Evolutionary conservation across 2,329 filamentous ascomycete genomes (phyloP).

Genomic region (Ascochyta rabiei): DNA sequence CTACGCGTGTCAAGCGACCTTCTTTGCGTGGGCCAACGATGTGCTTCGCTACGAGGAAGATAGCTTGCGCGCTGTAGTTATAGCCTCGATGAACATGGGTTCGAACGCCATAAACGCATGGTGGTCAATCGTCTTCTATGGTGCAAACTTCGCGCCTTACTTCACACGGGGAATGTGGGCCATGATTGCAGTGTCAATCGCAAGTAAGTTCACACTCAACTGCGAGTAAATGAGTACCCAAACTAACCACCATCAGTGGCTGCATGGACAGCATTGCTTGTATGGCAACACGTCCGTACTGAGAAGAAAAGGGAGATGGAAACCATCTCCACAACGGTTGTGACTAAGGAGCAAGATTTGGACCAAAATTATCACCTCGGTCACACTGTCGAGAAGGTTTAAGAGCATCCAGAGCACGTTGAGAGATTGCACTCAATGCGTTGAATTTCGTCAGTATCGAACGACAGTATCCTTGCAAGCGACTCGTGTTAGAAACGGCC

Average conservation of each 20-base stretch:
- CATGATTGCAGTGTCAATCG: conserved; percentile 70
- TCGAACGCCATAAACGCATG: conserved; percentile 73
- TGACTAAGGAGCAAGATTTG: conserved; percentile 16
- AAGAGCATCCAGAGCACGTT: not conserved
- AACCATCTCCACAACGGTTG: conserved; percentile 5
- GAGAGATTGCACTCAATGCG: conserved; percentile 6
- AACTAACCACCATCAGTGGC: conserved; percentile 47
- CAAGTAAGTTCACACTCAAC: conserved; percentile 31
- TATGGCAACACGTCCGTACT: conserved; percentile 53
- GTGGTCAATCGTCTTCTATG: conserved; percentile 76
- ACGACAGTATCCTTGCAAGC: conserved; percentile 3
- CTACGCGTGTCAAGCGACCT: conserved; percentile 75
- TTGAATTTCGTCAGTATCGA: not conserved
- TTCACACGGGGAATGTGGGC: conserved; percentile 75
- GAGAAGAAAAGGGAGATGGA: conserved; percentile 43
- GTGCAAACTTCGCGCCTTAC: conserved; percentile 68
- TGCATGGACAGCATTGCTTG: conserved; percentile 63
- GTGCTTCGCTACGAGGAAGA: conserved; percentile 68
- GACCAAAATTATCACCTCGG: conserved; percentile 9
- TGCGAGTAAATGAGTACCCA: not conserved
- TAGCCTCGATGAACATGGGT: conserved; percentile 74
- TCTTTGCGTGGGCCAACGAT: conserved; percentile 79
- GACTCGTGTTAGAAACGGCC: not conserved
- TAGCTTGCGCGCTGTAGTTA: conserved; percentile 68
- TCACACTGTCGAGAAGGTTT: conserved; percentile 16